phyloP scores from a whole-genome alignment of 257 asterid species.

The Solanum ossicruentum region DNA sequence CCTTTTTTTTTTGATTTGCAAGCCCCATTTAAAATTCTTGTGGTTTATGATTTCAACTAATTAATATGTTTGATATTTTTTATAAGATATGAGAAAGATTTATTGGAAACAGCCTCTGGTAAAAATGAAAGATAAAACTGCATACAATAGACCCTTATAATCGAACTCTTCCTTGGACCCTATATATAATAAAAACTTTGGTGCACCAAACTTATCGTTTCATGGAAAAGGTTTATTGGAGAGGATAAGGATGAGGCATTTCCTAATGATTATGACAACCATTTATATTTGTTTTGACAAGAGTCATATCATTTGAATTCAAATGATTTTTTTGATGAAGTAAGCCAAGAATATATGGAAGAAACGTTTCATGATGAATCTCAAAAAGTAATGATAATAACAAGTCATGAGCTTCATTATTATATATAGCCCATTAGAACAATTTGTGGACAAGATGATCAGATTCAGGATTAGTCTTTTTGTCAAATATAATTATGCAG shows the following conservation, averaged over 20 bases:
- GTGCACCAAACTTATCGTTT: too few species aligned
- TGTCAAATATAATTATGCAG: not conserved
- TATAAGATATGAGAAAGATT: not conserved
- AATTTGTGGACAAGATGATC: not conserved
- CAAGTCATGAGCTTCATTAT: not conserved
- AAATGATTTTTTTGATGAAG: not conserved
- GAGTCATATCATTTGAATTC: not conserved
- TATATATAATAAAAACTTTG: too few species aligned
- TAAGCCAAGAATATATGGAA: not conserved
- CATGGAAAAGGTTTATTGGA: not conserved
- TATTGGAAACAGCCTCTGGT: not conserved
- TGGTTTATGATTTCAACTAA: not conserved
- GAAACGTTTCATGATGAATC: not conserved
- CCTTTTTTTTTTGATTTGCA: too few species aligned
- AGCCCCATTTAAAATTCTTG: not conserved
- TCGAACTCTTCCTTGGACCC: accelerated
- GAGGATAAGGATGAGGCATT: not conserved
- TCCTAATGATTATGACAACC: not conserved
- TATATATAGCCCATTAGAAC: not conserved
- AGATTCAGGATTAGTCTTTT: not conserved
- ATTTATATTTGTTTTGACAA: not conserved
- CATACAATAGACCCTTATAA: too few species aligned
- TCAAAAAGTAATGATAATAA: not conserved
- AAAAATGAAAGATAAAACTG: too few species aligned
- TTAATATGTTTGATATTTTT: not conserved